These are phyloP conservation scores for Clarireedia hainanense DNA, from an alignment of 2,329 filamentous ascomycete genomes.

Conservation along the genomic window DNA sequence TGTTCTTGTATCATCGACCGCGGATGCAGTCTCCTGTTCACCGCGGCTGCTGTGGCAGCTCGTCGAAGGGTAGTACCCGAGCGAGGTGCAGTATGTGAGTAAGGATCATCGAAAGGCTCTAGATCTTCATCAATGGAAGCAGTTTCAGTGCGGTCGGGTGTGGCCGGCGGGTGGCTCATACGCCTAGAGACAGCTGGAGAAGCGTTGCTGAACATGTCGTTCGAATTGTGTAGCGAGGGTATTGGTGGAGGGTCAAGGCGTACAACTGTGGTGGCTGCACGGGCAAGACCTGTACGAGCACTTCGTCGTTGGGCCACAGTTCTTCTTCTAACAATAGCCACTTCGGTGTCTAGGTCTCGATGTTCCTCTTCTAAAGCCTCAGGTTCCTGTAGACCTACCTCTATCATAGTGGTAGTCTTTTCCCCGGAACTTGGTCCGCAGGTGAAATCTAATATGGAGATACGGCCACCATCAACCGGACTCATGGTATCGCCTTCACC, in stretches of 20 bases:
- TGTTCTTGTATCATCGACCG: slow-evolving; percentile 44
- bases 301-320: slow-evolving; percentile 58
- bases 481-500: slow-evolving; percentile 62
- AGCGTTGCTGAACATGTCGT: slow-evolving; percentile 15
- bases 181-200: slow-evolving; percentile 14
- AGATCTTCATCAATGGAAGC: slow-evolving; percentile 26
- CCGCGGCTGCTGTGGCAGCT: slow-evolving; percentile 68
- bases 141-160: slow-evolving; percentile 17
- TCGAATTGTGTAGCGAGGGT: slow-evolving; percentile 17
- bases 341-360: slow-evolving; percentile 67
- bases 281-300: slow-evolving; percentile 39
- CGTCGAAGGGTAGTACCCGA: slow-evolving; percentile 63
- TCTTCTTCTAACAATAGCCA: slow-evolving; percentile 68
- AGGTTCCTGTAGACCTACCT: slow-evolving; percentile 60
- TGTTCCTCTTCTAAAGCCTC: slow-evolving; percentile 66
- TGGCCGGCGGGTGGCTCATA: slow-evolving; percentile 15
- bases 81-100: slow-evolving; percentile 64
- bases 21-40: slow-evolving; percentile 60
- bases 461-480: slow-evolving; percentile 70
- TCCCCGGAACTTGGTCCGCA: slow-evolving; percentile 50
- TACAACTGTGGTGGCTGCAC: slow-evolving; percentile 37
- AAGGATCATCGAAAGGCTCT: slow-evolving; percentile 61
- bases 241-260: slow-evolving; percentile 18
- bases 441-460: slow-evolving; percentile 68
- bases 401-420: slow-evolving; percentile 55